phyloP scores from a whole-genome alignment of 2,329 filamentous ascomycete species.

The Colletotrichum phormii region DNA sequence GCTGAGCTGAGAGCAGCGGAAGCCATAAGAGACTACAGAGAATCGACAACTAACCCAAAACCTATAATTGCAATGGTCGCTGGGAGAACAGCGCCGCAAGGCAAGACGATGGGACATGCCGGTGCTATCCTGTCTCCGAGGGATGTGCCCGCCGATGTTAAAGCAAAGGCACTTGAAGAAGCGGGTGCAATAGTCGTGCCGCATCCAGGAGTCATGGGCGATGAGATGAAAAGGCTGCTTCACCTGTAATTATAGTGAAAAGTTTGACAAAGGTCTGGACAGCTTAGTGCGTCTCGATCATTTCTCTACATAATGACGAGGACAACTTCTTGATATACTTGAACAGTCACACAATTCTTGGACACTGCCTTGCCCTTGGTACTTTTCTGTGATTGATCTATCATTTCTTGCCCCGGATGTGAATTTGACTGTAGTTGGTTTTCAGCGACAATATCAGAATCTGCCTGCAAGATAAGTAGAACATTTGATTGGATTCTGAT shows the following conservation, averaged over 20 bases:
- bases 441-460: too few species aligned
- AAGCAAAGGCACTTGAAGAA: conserved; percentile 47
- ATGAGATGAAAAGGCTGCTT: conserved; percentile 48
- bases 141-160: conserved; percentile 47
- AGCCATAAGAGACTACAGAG: conserved; percentile 74
- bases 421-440: too few species aligned
- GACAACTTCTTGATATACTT: too few species aligned
- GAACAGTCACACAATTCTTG: too few species aligned
- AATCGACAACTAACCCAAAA: conserved; percentile 69
- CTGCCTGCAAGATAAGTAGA: too few species aligned
- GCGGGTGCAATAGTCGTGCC: conserved; percentile 52
- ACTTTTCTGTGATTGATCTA: too few species aligned
- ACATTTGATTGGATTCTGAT: neutral
- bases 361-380: too few species aligned
- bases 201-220: conserved; percentile 52
- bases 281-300: too few species aligned
- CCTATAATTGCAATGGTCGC: conserved; percentile 73
- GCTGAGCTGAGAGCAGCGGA: conserved; percentile 79
- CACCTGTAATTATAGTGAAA: neutral
- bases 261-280: too few species aligned
- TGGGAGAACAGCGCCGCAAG: conserved; percentile 69
- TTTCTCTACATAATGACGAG: too few species aligned
- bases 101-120: conserved; percentile 78
- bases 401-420: too few species aligned
- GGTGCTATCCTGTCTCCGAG: conserved; percentile 65